A percentile compares a stretch with the other conserved stretches of the same genome.
phyloP scores from a whole-genome alignment of 2,329 filamentous ascomycete genomes.

The Karstenula rhodostoma region DNA sequence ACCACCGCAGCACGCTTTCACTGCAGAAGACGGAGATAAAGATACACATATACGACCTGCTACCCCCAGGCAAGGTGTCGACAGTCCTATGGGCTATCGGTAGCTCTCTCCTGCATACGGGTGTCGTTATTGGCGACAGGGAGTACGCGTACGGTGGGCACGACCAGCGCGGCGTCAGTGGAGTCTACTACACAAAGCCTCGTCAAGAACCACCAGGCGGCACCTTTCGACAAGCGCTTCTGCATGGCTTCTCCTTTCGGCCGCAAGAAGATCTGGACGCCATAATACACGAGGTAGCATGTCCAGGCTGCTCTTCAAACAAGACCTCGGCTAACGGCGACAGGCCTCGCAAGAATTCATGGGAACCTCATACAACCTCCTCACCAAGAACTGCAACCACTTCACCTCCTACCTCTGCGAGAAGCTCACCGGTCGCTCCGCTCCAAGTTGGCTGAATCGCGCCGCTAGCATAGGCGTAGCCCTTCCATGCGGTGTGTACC shows the following conservation, averaged over 20 bases:
- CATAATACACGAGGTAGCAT: constrained; percentile 65
- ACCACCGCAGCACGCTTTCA: constrained; percentile 72
- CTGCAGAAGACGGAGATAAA: constrained; percentile 75
- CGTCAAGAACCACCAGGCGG: constrained; percentile 77
- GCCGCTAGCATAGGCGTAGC: constrained; percentile 84
- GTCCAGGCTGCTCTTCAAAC: not conserved
- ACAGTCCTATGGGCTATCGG: constrained; percentile 80
- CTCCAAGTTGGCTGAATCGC: constrained; percentile 80
- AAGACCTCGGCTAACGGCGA: constrained; percentile 22
- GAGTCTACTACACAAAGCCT: constrained; percentile 84
- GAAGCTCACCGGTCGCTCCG: constrained; percentile 73
- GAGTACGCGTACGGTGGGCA: constrained; percentile 91
- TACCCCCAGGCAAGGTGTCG: constrained; percentile 79
- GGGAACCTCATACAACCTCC: constrained; percentile 79
- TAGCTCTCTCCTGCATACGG: constrained; percentile 80
- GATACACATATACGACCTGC: constrained; percentile 80
- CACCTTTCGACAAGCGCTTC: constrained; percentile 76
- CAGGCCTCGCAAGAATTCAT: constrained; percentile 74
- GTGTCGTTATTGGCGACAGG: constrained; percentile 78
- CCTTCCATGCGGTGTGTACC: constrained; percentile 75
- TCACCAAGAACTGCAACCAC: constrained; percentile 88
- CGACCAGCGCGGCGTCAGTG: constrained; percentile 72
- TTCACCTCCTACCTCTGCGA: constrained; percentile 81
- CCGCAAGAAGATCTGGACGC: constrained; percentile 73
- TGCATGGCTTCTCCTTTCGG: constrained; percentile 80